Conservation (phyloP, 441 rosid species). For the Syzygium malaccense region DNA sequence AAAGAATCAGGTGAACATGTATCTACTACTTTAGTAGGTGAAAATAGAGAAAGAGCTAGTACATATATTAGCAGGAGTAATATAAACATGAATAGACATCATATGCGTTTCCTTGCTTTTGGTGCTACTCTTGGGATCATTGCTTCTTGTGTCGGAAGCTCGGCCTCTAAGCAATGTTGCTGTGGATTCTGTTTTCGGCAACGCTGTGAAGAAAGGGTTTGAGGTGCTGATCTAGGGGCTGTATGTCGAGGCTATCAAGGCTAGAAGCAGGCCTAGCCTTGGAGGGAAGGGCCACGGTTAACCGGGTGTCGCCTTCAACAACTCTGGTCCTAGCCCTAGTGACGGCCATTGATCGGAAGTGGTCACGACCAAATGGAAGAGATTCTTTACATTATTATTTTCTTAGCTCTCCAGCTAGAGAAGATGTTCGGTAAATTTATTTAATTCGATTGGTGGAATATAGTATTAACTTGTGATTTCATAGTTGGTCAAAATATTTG, state of each 20-base stretch:
- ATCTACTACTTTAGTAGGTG: too few relatives aligned
- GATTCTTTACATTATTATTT: neutral
- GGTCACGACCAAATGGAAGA: neutral
- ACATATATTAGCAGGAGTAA: too few relatives aligned
- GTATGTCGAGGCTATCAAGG: constrained; percentile 21
- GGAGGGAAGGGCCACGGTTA: constrained; percentile 24
- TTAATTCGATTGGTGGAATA: neutral
- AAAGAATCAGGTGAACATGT: too few relatives aligned
- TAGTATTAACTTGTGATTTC: too few relatives aligned
- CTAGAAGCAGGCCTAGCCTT: constrained; percentile 22
- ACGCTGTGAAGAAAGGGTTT: constrained; percentile 6
- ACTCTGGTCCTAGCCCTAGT: constrained; percentile 30
- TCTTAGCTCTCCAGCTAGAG: accelerated
- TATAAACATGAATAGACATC: neutral
- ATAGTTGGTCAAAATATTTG: too few relatives aligned
- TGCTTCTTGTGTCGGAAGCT: constrained; percentile 16
- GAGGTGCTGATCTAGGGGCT: constrained; percentile 9
- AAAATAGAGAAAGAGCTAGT: too few relatives aligned
- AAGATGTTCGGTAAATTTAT: neutral
- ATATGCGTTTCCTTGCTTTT: neutral
- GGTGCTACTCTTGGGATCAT: neutral
- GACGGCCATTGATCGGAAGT: neutral
- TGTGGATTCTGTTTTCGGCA: neutral
- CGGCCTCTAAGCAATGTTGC: constrained; percentile 17
- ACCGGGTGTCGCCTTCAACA: neutral